Evolutionary conservation across 169 alveolate species (phyloP).

Genomic region (Plasmodium inui): DNA sequence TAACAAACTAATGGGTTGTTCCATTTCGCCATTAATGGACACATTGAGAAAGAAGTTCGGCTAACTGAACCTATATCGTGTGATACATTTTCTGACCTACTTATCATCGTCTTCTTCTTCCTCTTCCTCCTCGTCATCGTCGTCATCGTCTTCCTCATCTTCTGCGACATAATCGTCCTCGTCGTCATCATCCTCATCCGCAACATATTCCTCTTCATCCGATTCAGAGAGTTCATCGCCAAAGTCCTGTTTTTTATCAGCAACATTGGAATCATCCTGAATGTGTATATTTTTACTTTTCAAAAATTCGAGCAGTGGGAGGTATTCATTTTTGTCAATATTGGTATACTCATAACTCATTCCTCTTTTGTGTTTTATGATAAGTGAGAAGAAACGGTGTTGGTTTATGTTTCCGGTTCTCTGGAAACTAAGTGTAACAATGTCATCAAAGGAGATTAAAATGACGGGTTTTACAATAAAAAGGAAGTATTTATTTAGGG

Average conservation of each 20-base stretch:
- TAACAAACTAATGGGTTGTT: background rate
- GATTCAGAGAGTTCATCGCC: slow-evolving; percentile 83
- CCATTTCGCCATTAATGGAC: background rate
- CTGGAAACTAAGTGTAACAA: slow-evolving; percentile 94
- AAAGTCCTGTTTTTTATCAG: slow-evolving; percentile 76
- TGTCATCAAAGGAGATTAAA: slow-evolving; percentile 94
- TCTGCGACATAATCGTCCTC: slow-evolving; percentile 82
- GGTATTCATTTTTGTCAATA: slow-evolving; percentile 94
- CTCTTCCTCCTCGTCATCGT: slow-evolving; percentile 88
- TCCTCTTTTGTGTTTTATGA: slow-evolving; percentile 90
- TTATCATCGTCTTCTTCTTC: slow-evolving; percentile 82
- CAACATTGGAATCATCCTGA: slow-evolving; percentile 79
- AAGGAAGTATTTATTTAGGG: slow-evolving; percentile 94
- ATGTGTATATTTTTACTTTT: slow-evolving; percentile 87
- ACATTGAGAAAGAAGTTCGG: background rate
- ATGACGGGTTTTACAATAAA: slow-evolving; percentile 97
- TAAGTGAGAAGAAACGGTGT: slow-evolving; percentile 94
- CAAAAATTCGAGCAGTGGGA: slow-evolving; percentile 82
- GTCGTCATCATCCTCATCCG: slow-evolving; percentile 87
- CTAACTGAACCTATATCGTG: background rate
- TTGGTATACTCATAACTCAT: slow-evolving; percentile 94
- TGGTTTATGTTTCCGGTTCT: slow-evolving; percentile 94
- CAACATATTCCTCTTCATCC: slow-evolving; percentile 79
- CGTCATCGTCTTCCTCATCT: slow-evolving; percentile 90
- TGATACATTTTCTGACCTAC: background rate